phyloP scores from a whole-genome alignment of 768 basidiomycete species.

The Boletus insuetus region DNA sequence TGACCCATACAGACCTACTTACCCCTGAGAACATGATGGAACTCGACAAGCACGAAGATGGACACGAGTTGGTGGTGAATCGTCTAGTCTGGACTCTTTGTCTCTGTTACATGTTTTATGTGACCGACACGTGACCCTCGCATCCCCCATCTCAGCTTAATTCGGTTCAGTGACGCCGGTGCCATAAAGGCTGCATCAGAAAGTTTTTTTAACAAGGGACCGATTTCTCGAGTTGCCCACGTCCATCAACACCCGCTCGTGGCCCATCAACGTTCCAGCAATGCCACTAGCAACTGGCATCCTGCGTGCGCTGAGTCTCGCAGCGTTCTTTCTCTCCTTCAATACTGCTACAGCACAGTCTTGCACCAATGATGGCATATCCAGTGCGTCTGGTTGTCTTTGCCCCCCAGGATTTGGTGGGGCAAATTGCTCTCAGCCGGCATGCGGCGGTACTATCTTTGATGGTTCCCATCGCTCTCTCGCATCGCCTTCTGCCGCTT shows the following conservation, averaged over 20 bases:
- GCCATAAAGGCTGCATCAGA: no score
- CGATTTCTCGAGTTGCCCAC: neutral
- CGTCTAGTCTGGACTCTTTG: no score
- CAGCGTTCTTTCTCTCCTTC: constrained; percentile 11
- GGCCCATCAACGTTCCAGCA: neutral
- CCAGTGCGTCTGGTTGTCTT: constrained; percentile 42
- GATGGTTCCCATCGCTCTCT: constrained; percentile 62
- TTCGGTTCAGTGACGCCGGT: no score
- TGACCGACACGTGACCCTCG: neutral
- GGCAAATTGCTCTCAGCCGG: constrained; percentile 60
- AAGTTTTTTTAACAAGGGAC: no score
- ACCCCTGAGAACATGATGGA: constrained; percentile 46
- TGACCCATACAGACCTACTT: neutral
- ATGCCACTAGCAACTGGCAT: constrained; percentile 11
- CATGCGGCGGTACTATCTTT: constrained; percentile 81
- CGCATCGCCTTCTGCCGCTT: constrained; percentile 35
- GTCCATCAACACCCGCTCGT: neutral
- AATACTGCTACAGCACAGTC: constrained; percentile 18
- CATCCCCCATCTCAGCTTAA: no score
- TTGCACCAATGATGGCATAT: constrained; percentile 26
- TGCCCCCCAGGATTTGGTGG: constrained; percentile 87
- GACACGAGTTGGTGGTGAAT: neutral
- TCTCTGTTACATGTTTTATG: no score
- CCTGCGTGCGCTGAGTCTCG: constrained; percentile 9
- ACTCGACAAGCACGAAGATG: neutral